These are phyloP conservation scores for Starmerella potacharoeniae DNA, from an alignment of 805 yeast species.

Conservation along the genomic window DNA sequence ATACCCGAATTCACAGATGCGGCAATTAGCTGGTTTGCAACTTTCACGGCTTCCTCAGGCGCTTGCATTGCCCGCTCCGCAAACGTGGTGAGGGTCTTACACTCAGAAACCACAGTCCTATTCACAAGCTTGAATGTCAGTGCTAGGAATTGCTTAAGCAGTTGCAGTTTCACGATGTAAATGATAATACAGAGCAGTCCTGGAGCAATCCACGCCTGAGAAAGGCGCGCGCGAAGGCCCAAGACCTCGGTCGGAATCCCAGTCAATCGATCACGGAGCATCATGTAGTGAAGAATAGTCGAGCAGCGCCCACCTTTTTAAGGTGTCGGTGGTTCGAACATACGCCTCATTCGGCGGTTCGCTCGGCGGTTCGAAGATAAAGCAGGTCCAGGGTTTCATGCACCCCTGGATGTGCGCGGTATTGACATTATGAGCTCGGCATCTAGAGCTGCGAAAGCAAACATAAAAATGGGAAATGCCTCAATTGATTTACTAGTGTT, in stretches of 20 bases:
- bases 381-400: too few species aligned
- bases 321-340: too few species aligned
- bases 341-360: too few species aligned
- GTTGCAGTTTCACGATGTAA: slow-evolving; percentile 45
- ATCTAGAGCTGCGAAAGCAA: too few species aligned
- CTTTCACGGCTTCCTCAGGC: slow-evolving; percentile 46
- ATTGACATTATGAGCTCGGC: too few species aligned
- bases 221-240: slow-evolving; percentile 27
- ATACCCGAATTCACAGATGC: slow-evolving; percentile 41
- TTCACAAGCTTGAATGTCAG: slow-evolving; percentile 35
- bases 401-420: too few species aligned
- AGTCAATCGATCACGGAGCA: neutral
- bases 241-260: slow-evolving; percentile 2
- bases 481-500: too few species aligned
- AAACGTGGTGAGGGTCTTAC: slow-evolving; percentile 37
- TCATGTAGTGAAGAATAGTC: slow-evolving; percentile 2
- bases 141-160: slow-evolving; percentile 43
- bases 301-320: too few species aligned
- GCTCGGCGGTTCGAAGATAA: too few species aligned
- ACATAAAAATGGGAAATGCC: too few species aligned
- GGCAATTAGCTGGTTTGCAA: slow-evolving; percentile 45
- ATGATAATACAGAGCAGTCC: slow-evolving; percentile 47
- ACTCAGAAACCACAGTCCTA: slow-evolving; percentile 33
- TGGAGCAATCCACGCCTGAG: slow-evolving; percentile 41
- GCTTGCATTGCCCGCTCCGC: slow-evolving; percentile 32